A percentile compares a stretch with the other conserved stretches of the same genome.
These are phyloP conservation scores for Coleophoma eucalyptorum DNA, from an alignment of 2,329 filamentous ascomycete species.

Conservation along the genomic window DNA sequence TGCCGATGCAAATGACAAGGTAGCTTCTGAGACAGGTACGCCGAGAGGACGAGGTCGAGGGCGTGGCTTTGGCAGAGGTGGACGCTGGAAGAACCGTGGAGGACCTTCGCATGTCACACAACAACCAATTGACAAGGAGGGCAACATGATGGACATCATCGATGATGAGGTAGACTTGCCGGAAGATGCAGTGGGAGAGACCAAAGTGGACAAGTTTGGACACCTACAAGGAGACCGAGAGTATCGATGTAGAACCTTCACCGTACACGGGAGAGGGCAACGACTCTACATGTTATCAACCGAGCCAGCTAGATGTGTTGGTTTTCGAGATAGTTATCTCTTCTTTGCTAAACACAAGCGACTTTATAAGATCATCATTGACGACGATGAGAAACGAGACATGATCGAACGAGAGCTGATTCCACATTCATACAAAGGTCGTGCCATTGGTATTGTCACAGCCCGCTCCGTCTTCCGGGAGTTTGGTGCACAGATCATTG, in stretches of 20 bases:
- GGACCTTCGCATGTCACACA: constrained; percentile 74
- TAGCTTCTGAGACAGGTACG: constrained; percentile 36
- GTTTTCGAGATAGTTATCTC: constrained; percentile 95
- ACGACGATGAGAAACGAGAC: constrained; percentile 94
- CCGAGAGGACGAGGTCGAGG: constrained; percentile 60
- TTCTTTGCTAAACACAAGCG: constrained; percentile 98
- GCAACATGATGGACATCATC: constrained; percentile 84
- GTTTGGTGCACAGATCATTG: constrained; percentile 90
- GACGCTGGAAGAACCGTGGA: constrained; percentile 63
- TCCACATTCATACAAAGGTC: constrained; percentile 96
- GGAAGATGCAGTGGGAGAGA: constrained; percentile 82
- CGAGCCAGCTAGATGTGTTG: constrained; percentile 92
- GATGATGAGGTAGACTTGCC: constrained; percentile 90
- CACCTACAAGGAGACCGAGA: constrained; percentile 80
- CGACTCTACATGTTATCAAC: constrained; percentile 98
- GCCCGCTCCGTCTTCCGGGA: constrained; percentile 95
- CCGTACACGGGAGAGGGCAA: constrained; percentile 76
- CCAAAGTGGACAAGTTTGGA: constrained; percentile 88
- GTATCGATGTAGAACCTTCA: constrained; percentile 95
- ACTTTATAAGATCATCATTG: constrained; percentile 96
- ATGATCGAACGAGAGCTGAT: constrained; percentile 95
- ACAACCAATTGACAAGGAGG: constrained; percentile 89
- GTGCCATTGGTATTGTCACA: constrained; percentile 94
- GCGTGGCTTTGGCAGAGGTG: constrained; percentile 48
- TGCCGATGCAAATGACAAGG: constrained; percentile 39